Base-by-base conservation (phyloP, 495 filamentous ascomycete species). In the Podospora pseudocomata region DNA sequence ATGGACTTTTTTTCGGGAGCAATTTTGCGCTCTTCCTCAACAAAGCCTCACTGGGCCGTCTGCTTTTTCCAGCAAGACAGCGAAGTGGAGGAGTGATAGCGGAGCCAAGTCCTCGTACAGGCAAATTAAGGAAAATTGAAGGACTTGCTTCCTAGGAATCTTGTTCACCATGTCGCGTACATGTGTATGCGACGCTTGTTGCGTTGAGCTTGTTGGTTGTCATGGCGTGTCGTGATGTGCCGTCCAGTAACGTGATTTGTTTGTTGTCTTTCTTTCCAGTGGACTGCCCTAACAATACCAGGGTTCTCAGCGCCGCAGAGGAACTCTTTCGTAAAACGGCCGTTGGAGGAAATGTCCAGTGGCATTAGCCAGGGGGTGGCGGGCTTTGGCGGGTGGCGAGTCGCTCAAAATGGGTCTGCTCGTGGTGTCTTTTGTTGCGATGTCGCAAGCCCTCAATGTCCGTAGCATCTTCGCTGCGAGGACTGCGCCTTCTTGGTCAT, bases 61-160 rank as follows among this genome's bases (percentile, higher is more conserved):
- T 49, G 39, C 13, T 1, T 49, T 6, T 11, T 49, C 9, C 1
- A 11, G 39, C 39, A 49, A 13, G 13, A 9, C 13, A 20, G 55
- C 23, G 3, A 58, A 18, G 20, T 18, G 3, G 55, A 58, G 55
- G 11, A 18, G 18, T 19, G 16, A 19, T 20, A 20, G 55, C 19
- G 55, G 55, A 58, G 39, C 13, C 7, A 49, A 49, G 39, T 16
- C 39, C 39, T 13, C 55, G 20, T 19, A 26, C 55, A 56, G 54
- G 5, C 20, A 18, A 26, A 58, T 58, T 11, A 23, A 60, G 55
- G 7, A 18, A 49, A 66, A 60, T 66, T 49, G 65, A 58, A 66
- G 65, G 57, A 61, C n/a, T 64, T 66, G 65, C 65, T 61, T 53
- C 65, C 65, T 55, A 66, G 9, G 15, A 6, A 18, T 44, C 11